Base-by-base conservation (phyloP, 2,329 filamentous ascomycete genomes). In the Davidsoniella eucalypti region DNA sequence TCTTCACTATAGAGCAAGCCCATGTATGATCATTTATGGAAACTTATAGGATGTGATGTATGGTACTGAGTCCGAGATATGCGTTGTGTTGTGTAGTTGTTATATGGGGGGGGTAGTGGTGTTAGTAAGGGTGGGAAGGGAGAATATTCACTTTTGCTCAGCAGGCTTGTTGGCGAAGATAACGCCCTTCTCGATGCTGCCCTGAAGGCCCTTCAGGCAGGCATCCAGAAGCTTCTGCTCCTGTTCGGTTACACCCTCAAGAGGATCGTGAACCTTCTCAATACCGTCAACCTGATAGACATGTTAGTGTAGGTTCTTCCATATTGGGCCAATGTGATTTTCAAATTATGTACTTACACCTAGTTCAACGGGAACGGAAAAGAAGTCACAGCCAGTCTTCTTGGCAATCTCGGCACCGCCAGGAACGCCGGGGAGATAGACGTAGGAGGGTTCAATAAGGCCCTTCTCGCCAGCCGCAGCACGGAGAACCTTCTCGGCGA, bases 291-390 rank as follows among this genome's bases (percentile, higher is more conserved):
- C 73, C 87, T 94, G 53, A 51, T 18, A 41, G 42, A 53, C 18
- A 44, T 58, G 57, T 62, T 56, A 63, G 65, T 57, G 54, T 47
- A 18, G 17, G 36, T 18, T 18, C 25, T 33, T 18, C 8, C 16
- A 38, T 40, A 26, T 23, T 5, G 12, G 12, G 2, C 12, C 29
- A n/a, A 36, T 37, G 5, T n/a, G 25, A 26, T 14, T 36, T 29
- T 37, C 10, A 46, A 46, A 55, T 58, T 54, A 61, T 57, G 37
- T 36, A 75, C 85, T 71, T 83, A 93, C 87, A 63, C 92, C 92
- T 58, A 98, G 87, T 71, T 94, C 86, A 58, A 96, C 78, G 54
- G 88, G 90, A 50, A 93, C 87, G 53, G 92, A 94, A 78, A 98
- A 98, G 75, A 85, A 98, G 51, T 98, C 88, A 56, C 76, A 68